Conservation (phyloP, 768 basidiomycete genomes). For the Pulveroboletus sp. region DNA sequence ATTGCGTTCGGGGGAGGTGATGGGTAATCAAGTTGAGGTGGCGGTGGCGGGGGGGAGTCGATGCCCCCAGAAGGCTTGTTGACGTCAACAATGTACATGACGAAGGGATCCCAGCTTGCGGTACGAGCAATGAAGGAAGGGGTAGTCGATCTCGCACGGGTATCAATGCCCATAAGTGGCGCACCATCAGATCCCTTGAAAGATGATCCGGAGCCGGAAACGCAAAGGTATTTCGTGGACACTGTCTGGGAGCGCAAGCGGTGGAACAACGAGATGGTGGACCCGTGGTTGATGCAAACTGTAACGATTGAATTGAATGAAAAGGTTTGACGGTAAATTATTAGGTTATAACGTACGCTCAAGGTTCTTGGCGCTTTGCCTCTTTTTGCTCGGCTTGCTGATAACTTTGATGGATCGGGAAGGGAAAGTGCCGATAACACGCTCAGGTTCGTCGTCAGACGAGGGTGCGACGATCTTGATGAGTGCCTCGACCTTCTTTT, state of each 20-base stretch:
- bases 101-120: slow-evolving; percentile 91
- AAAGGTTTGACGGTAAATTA: slow-evolving; percentile 12
- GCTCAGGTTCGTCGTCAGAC: slow-evolving; percentile 76
- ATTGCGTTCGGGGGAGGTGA: slow-evolving; percentile 90
- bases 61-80: slow-evolving; percentile 75
- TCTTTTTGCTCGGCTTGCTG: slow-evolving; percentile 97
- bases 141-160: slow-evolving; percentile 62
- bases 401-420: slow-evolving; percentile 97
- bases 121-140: slow-evolving; percentile 89
- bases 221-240: slow-evolving; percentile 92
- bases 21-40: slow-evolving; percentile 85
- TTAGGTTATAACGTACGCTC: slow-evolving; percentile 59
- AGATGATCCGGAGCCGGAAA: slow-evolving; percentile 87
- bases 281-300: slow-evolving; percentile 96
- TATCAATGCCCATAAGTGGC: slow-evolving; percentile 76
- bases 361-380: slow-evolving; percentile 88
- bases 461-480: slow-evolving; percentile 83
- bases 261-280: slow-evolving; percentile 93
- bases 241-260: slow-evolving; percentile 94
- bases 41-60: slow-evolving; percentile 74
- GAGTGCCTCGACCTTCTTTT: slow-evolving; percentile 91
- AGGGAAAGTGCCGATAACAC: slow-evolving; percentile 84
- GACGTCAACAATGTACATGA: slow-evolving; percentile 97
- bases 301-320: slow-evolving; percentile 12
- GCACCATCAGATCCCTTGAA: slow-evolving; percentile 93